Base-by-base conservation (phyloP, 2,329 filamentous ascomycete species). In the Fusarium globosum region DNA sequence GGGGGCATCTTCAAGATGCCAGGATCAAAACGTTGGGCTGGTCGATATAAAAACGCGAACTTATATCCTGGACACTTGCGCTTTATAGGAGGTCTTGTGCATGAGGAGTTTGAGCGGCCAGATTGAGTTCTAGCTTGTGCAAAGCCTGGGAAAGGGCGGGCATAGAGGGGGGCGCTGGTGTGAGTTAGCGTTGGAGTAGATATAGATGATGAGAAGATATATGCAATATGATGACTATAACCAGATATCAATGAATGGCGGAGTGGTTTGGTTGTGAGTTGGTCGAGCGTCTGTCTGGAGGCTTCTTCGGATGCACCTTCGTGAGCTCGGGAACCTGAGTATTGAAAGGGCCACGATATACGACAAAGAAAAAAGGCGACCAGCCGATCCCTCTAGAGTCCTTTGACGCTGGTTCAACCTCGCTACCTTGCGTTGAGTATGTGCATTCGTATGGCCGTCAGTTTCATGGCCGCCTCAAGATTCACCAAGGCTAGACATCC, bases 1-100 rank as follows among this genome's bases (percentile, higher is more conserved):
- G 56, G 66, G 65, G 67, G 71, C 73, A 76, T 77, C 68, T 75
- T 73, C 49, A 58, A 59, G 61, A 63, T 64, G 72, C 65, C 66
- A 60, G 49, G 65, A 73, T 73, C 66, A 73, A 77, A 77, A 76
- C 45, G 56, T 61, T 41, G 61, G 61, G 71, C 42, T 68, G 66
- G 45, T 68, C 64, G 58, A 77, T 73, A 71, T 62, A 63, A 69
- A 53, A 72, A 51, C 49, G 74, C 43, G 61, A 74, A 69, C 56
- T 59, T 69, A 58, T 65, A 69, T 66, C 64, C 61, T 46, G 63
- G 53, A 61, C 57, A 52, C 46, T 51, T 36, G 49, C 52, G 57
- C 42, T 68, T 49, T 36, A 42, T 28, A 36, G 18, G 30, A 33
- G 11, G 36, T 33, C 41, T 33, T 38, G 52, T 69, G 52, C 36